Percentiles rank a stretch among this genome's conserved stretches.
These are phyloP conservation scores for Periconia sp. DNA, from an alignment of 2,329 filamentous ascomycete genomes.

Conservation along the genomic window DNA sequence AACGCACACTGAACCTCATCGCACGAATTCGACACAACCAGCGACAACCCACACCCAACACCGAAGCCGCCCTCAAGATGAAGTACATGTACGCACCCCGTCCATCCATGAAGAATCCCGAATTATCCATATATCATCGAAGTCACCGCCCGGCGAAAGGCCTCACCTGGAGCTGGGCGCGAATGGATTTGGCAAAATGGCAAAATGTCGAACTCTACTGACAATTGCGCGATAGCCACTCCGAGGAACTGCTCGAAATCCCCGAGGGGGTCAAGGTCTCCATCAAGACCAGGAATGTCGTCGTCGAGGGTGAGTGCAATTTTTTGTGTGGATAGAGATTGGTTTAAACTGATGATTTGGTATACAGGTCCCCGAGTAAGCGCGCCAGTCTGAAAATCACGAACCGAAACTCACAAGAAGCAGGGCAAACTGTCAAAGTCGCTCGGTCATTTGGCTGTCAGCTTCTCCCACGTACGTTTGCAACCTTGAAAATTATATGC, in stretches of 20 bases:
- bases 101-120: neutral
- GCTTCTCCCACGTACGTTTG: slow-evolving; percentile 69
- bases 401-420: slow-evolving; percentile 24
- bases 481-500: slow-evolving; percentile 1
- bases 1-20: slow-evolving; percentile 14
- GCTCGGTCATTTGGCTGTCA: slow-evolving; percentile 93
- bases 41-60: slow-evolving; percentile 38
- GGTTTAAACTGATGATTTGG: slow-evolving; percentile 15
- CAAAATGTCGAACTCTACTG: slow-evolving; percentile 24
- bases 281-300: slow-evolving; percentile 96
- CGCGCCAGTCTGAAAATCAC: slow-evolving; percentile 9
- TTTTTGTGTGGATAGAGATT: slow-evolving; percentile 6
- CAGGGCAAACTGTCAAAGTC: slow-evolving; percentile 94
- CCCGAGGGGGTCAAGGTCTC: slow-evolving; percentile 96
- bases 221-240: slow-evolving; percentile 62
- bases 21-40: slow-evolving; percentile 6
- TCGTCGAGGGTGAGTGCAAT: slow-evolving; percentile 86
- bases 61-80: slow-evolving; percentile 69
- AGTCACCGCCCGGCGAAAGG: slow-evolving; percentile 14
- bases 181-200: slow-evolving; percentile 13
- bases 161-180: slow-evolving; percentile 11
- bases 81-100: slow-evolving; percentile 74
- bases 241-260: slow-evolving; percentile 90
- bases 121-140: slow-evolving; percentile 3
- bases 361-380: slow-evolving; percentile 36